Conservation (phyloP, 768 basidiomycete species). For the Boletus coccyginus region DNA sequence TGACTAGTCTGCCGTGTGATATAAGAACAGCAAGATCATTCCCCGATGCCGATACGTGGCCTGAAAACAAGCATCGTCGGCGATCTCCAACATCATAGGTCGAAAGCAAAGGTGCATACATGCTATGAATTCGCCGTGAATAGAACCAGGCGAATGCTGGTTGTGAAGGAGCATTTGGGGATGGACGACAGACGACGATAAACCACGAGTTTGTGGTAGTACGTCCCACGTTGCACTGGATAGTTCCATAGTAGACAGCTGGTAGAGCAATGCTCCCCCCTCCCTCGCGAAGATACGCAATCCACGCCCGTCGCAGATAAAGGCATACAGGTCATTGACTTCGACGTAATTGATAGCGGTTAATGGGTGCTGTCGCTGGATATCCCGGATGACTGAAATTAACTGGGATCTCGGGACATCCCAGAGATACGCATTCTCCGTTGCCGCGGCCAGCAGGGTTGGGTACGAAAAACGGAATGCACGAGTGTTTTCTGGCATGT, state of each 20-base stretch:
- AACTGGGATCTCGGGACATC: constrained; percentile 53
- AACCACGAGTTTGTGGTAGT: constrained; percentile 11
- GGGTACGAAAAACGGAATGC: constrained; percentile 74
- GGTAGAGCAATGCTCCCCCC: constrained; percentile 43
- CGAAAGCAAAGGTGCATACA: constrained; percentile 15
- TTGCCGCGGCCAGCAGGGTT: constrained; percentile 50
- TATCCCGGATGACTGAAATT: constrained; percentile 38
- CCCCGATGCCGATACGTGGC: constrained; percentile 51
- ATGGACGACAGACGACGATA: constrained; percentile 11
- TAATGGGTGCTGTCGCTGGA: constrained; percentile 23
- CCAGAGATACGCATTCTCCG: constrained; percentile 52
- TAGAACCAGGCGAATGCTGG: neutral
- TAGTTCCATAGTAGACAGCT: constrained; percentile 37
- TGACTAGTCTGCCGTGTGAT: constrained; percentile 24
- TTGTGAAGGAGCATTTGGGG: constrained; percentile 22
- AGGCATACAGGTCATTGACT: constrained; percentile 52
- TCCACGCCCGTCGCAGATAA: constrained; percentile 50
- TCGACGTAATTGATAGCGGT: constrained; percentile 64
- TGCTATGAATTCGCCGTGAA: constrained; percentile 23
- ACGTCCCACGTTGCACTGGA: constrained; percentile 38
- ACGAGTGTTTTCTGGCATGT: constrained; percentile 38
- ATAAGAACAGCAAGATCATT: constrained; percentile 31
- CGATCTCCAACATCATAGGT: neutral
- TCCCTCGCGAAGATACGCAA: constrained; percentile 55
- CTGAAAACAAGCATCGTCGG: constrained; percentile 12